Base-by-base conservation (phyloP, 306 rosid species). In the Prunus davidiana region DNA sequence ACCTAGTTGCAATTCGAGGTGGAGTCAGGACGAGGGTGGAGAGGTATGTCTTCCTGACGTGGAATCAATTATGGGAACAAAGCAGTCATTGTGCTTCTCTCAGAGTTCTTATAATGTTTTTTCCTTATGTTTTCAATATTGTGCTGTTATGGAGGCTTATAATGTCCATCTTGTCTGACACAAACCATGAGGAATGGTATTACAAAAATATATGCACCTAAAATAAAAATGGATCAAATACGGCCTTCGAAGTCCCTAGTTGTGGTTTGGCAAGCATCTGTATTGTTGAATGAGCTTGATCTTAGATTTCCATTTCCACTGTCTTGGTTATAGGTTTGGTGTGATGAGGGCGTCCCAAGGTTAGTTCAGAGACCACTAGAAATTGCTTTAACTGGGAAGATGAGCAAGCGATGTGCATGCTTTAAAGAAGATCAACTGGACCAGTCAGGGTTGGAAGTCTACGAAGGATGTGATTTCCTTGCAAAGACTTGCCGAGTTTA, bases 11-110 rank as follows among this genome's bases (percentile, higher is more conserved):
- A 94, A 78, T 85, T 94, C 98, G 20, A 94, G 89, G 79, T 94
- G 98, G 98, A 94, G 96, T 81, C 95, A 94, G 81, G 89, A 79
- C 11, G 91, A 91, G 68, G 98, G 98, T 41, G 97, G 97, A 19
- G 90, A 91, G 98, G 98, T 94, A 90, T 45, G 24, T 57, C 43
- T 43, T 16, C 64, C 20, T 67, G 30, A 73, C 25, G 67, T 51
- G 62, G 16, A 41, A 38, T 68, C 43, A 54, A 78, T 12, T 20
- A 6, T 38, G 55, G 16, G 64, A 56, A 20, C 62, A 14, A 24
- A 60, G 54, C 51, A 13, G 45, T 32, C 67, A 13, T 56, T 52
- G 22, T 5, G 43, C 55, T 81, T 38, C 55, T 46, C 64, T 16
- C 22, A 14, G 45, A 2, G 24, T 49, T 50, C 32, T 75, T 15